Evolutionary conservation across 2,329 filamentous ascomycete genomes (phyloP).

Genomic region (Mollisiaceae sp.): DNA sequence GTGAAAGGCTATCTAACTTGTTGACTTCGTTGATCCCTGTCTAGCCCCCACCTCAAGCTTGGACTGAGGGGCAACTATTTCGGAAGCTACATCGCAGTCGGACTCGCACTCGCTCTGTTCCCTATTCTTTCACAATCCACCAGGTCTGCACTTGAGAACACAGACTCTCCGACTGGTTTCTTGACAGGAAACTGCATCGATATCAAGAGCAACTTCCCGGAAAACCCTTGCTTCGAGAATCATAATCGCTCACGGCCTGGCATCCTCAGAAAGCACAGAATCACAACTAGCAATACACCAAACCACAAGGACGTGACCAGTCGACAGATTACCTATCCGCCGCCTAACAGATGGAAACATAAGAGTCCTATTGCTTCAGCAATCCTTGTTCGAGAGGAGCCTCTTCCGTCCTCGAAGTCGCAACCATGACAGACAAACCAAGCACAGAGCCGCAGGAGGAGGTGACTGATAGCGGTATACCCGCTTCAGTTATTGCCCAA

Average conservation of each 20-base stretch:
- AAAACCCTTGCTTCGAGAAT: background rate
- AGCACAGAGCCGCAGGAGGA: conserved; percentile 17
- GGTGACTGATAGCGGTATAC: conserved; percentile 26
- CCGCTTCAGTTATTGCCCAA: conserved; percentile 39
- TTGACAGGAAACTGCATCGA: background rate
- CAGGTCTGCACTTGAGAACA: background rate
- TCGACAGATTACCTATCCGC: background rate
- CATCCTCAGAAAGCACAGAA: background rate
- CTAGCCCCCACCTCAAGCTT: conserved; percentile 8
- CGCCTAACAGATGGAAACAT: background rate
- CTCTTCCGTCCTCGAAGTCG: background rate
- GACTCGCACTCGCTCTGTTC: background rate
- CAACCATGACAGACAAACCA: conserved; percentile 22
- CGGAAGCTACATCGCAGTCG: background rate
- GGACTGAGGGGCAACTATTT: background rate
- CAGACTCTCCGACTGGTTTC: background rate
- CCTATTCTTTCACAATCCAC: background rate
- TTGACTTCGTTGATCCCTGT: background rate
- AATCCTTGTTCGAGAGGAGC: conserved; percentile 1
- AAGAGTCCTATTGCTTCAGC: background rate
- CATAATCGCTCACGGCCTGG: background rate
- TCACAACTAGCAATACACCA: background rate
- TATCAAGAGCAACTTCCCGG: background rate
- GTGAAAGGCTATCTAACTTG: conserved; percentile 9
- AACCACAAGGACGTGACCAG: background rate